Conservation (phyloP, 2,329 filamentous ascomycete species). For the Graphilbum sp. region DNA sequence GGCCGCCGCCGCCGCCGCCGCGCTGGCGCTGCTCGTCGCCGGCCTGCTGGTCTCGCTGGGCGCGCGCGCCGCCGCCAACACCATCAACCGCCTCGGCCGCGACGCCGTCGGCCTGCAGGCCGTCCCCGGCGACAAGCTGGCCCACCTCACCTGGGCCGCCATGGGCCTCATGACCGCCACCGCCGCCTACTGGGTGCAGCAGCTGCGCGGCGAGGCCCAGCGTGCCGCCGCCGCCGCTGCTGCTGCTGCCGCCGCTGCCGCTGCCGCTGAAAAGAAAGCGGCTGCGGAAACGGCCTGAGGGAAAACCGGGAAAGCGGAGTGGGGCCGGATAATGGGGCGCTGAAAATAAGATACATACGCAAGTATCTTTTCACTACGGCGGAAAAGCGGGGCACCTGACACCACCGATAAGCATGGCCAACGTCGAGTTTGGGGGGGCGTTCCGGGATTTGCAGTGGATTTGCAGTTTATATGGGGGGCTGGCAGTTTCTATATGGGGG, state of each 20-base stretch:
- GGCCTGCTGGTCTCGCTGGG: slow-evolving; percentile 6
- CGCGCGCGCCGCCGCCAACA: slow-evolving; percentile 4
- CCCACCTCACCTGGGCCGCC: slow-evolving; percentile 29
- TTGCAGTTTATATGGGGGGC: no score
- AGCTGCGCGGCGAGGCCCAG: slow-evolving; percentile 16
- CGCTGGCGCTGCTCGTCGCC: slow-evolving; percentile 9
- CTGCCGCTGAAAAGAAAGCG: no score
- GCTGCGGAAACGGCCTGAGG: no score
- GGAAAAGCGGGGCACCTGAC: no score
- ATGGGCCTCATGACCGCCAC: slow-evolving; percentile 26
- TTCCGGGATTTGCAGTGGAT: no score
- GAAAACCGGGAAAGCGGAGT: no score
- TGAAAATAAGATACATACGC: no score
- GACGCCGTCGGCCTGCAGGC: slow-evolving; percentile 28
- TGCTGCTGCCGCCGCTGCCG: neutral
- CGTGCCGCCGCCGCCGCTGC: slow-evolving; percentile 6
- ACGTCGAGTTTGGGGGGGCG: no score
- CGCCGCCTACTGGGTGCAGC: slow-evolving; percentile 23
- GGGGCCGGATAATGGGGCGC: no score
- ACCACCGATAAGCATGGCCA: no score
- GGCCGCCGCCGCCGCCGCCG: slow-evolving; percentile 19
- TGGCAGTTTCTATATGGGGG: no score
- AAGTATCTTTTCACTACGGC: no score
- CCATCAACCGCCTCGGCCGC: slow-evolving; percentile 15
- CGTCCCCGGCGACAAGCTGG: slow-evolving; percentile 25